Evolutionary conservation across 2,329 filamentous ascomycete species (phyloP).

Genomic region (Immersiporthe knoxdaviesiana): DNA sequence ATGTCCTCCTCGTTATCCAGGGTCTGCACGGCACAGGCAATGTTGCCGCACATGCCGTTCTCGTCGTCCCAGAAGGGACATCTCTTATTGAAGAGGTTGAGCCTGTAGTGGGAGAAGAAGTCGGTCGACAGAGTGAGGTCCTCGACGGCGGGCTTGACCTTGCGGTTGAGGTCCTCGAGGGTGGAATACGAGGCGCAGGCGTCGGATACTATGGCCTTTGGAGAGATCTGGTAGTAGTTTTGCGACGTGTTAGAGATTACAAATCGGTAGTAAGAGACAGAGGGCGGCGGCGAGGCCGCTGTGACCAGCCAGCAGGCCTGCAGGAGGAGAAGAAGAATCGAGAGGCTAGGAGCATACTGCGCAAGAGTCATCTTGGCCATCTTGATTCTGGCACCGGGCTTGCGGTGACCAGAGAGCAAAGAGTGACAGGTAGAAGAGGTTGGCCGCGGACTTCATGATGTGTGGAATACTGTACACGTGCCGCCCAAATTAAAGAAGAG

Average conservation of each 20-base stretch:
- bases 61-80: constrained; percentile 97
- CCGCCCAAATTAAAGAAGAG: constrained; percentile 7
- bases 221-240: constrained; percentile 69
- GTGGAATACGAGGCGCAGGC: constrained; percentile 93
- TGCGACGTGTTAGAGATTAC: constrained; percentile 44
- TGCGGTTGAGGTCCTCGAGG: constrained; percentile 80
- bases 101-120: constrained; percentile 96
- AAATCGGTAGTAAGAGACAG: constrained; percentile 32
- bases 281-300: constrained; percentile 31
- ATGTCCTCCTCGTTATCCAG: constrained; percentile 95
- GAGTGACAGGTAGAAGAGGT: constrained; percentile 59
- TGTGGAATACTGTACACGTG: constrained; percentile 16
- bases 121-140: constrained; percentile 86
- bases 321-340: constrained; percentile 29
- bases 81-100: constrained; percentile 91
- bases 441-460: constrained; percentile 57
- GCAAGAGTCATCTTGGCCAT: constrained; percentile 50
- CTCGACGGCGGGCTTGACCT: constrained; percentile 75
- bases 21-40: constrained; percentile 93
- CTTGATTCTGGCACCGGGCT: constrained; percentile 47
- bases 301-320: constrained; percentile 33
- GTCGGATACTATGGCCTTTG: constrained; percentile 86
- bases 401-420: constrained; percentile 58
- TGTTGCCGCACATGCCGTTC: constrained; percentile 93
- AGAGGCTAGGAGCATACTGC: constrained; percentile 49